Evolutionary conservation across 208 protist species (phyloP).

Genomic region (Leishmania mexicana): DNA sequence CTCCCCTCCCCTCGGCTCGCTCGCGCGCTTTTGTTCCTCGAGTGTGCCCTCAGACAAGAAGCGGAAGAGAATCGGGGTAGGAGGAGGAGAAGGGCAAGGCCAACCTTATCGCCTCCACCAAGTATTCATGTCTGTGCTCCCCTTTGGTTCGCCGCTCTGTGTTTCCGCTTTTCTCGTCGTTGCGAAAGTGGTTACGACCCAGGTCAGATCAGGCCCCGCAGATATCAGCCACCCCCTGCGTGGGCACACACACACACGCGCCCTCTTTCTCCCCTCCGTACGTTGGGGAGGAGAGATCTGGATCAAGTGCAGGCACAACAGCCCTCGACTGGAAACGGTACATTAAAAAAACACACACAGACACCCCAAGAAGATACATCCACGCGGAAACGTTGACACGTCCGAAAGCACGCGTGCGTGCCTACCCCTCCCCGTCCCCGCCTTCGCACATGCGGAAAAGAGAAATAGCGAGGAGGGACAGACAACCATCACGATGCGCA

Average conservation of each 20-base stretch:
- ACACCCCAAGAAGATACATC: too few species aligned
- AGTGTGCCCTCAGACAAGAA: neutral
- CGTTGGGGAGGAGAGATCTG: neutral
- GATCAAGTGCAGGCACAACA: neutral
- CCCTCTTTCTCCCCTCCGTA: neutral
- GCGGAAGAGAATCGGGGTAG: neutral
- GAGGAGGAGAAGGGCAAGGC: neutral
- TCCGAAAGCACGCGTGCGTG: too few species aligned
- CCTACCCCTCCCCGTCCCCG: neutral
- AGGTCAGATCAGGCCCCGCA: neutral
- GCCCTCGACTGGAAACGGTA: neutral
- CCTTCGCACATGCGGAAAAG: neutral
- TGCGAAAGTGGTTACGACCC: neutral
- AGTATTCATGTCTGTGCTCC: neutral
- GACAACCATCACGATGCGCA: neutral
- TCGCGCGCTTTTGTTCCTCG: neutral
- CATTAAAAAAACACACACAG: neutral
- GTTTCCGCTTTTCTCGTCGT: neutral
- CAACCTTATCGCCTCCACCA: neutral
- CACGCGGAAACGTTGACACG: too few species aligned
- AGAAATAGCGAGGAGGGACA: neutral
- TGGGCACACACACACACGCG: neutral
- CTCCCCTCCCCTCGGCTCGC: neutral
- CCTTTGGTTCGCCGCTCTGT: too few species aligned
- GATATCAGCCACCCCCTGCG: neutral